Evolutionary conservation across 495 filamentous ascomycete species (phyloP), one percentile per base, ranked within the genome.

Genomic region (Lepraria neglecta): DNA sequence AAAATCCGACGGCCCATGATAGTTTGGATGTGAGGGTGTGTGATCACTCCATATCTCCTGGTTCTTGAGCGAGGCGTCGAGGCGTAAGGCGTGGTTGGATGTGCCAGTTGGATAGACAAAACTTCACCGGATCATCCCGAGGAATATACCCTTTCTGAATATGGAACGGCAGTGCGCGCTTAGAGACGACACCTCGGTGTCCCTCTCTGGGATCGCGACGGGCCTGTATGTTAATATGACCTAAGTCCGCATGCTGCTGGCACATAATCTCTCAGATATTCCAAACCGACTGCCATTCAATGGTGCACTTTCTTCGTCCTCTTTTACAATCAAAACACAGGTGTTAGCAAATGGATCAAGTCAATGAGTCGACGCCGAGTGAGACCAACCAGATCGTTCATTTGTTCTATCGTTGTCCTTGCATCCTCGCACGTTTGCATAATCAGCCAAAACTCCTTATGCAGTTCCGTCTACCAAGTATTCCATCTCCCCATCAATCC

Each of bases 381-480:
- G 56, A 59, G 61, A 64, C 61, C 56, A 64, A 64, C 61, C 61
- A 35, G 7, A 38, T 38, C 35, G 35, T 38, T 47, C 30, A 27
- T 56, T 12, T 35, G n/a, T 42, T 35, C 58, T n/a, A 51, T 42
- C n/a, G 1, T 14, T 3, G 14, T 15, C 48, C 21, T 52, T 40
- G 35, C 35, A 14, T 30, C 33, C 9, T 28, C 15, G n/a, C 38
- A 12, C 5, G 30, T 38, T 45, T 12, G 14, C 17, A 59, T 14
- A 6, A 6, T 24, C 57, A 38, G 15, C 7, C 46, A 11, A 6
- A 42, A 43, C 11, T 1, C 3, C 40, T 33, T 14, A 3, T 27
- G 35, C 35, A 38, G 7, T 38, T 38, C 35, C 35, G 1, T 38
- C 7, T 11, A 38, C 7, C 35, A 38, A 38, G 12, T 7, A 11